These are phyloP conservation scores for Nannochloropsis gaditana DNA, from an alignment of 108 stramenopile genomes.

Conservation along the genomic window DNA sequence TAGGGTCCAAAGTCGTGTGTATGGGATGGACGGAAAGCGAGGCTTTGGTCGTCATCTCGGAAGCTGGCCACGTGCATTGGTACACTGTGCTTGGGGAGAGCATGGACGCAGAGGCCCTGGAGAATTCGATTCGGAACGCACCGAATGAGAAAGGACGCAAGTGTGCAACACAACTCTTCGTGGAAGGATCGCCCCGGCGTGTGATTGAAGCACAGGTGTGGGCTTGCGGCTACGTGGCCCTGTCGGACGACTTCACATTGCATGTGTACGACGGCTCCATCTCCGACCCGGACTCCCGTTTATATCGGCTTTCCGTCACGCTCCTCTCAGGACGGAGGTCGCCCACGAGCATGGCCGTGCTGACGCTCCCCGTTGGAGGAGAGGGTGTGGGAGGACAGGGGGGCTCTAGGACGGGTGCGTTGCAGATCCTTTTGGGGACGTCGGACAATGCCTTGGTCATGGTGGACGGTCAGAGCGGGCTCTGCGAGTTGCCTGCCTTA, in stretches of 20 bases:
- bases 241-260: constrained; percentile 21
- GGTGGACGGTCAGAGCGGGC: background rate
- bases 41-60: constrained; percentile 35
- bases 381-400: background rate
- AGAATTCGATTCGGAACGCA: background rate
- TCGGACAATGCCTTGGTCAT: background rate
- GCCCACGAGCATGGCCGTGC: background rate
- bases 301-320: background rate
- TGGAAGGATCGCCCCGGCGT: background rate
- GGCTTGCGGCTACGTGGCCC: constrained; percentile 39
- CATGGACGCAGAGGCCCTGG: background rate
- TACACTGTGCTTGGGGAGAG: background rate
- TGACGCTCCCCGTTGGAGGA: background rate
- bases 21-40: constrained; percentile 47
- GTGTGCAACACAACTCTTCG: background rate
- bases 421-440: background rate
- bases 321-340: background rate
- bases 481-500: background rate
- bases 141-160: background rate
- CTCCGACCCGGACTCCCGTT: background rate
- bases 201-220: constrained; percentile 37
- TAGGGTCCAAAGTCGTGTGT: constrained; percentile 26
- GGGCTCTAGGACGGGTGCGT: background rate
- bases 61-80: constrained; percentile 30
- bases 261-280: background rate